Conservation (phyloP, 2,329 filamentous ascomycete genomes). For the Scytalidium lignicola region DNA sequence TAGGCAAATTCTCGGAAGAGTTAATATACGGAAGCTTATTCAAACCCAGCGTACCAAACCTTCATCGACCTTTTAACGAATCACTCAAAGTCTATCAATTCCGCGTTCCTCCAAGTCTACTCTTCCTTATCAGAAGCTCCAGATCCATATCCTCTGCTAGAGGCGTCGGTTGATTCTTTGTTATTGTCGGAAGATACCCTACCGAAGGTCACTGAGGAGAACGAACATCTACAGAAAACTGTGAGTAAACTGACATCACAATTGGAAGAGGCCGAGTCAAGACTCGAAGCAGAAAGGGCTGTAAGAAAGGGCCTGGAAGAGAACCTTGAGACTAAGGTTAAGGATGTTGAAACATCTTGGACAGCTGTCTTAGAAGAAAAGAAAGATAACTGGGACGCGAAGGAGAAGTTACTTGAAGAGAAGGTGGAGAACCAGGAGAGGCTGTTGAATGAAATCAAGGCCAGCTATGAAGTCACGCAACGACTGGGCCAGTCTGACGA, state of each 20-base stretch:
- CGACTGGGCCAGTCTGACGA: conserved; percentile 72
- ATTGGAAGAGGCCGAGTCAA: conserved; percentile 75
- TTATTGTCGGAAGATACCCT: conserved; percentile 88
- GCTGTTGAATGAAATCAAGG: conserved; percentile 88
- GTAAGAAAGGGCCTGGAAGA: conserved; percentile 72
- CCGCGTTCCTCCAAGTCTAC: conserved; percentile 88
- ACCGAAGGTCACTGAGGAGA: conserved; percentile 84
- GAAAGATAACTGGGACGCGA: conserved; percentile 92
- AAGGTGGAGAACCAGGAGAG: conserved; percentile 93
- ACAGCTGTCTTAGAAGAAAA: conserved; percentile 86
- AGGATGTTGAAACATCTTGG: conserved; percentile 89
- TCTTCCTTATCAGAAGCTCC: conserved; percentile 91
- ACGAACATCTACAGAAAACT: conserved; percentile 76
- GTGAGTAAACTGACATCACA: conserved; percentile 72
- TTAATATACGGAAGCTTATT: conserved; percentile 6
- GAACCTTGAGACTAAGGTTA: conserved; percentile 71
- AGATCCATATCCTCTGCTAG: conserved; percentile 91
- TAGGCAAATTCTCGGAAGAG: conserved; percentile 30
- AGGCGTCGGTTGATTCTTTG: conserved; percentile 92
- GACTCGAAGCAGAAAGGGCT: conserved; percentile 71
- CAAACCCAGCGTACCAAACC: conserved; percentile 75
- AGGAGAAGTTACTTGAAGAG: conserved; percentile 85
- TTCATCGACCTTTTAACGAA: conserved; percentile 97
- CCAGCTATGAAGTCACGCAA: conserved; percentile 94
- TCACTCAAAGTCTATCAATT: conserved; percentile 90